phyloP scores from a whole-genome alignment of 2,329 filamentous ascomycete species.

The Trichophaea hybrida region DNA sequence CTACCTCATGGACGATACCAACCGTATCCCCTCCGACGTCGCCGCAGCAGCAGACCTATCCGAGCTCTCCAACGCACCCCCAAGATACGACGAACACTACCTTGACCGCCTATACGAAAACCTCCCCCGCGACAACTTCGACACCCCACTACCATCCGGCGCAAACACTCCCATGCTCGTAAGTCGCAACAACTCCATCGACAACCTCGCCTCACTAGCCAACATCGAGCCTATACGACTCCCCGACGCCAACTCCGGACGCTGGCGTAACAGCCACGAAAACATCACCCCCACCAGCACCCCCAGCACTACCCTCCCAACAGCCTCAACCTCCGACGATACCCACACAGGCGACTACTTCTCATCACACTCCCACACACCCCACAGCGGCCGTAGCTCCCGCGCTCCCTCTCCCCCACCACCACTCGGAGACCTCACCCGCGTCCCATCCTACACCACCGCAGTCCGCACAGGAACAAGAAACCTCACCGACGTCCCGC shows the following conservation, averaged over 20 bases:
- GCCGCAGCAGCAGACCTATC: constrained; percentile 40
- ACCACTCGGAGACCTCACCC: constrained; percentile 46
- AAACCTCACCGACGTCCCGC: constrained; percentile 30
- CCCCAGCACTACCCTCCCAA: constrained; percentile 16
- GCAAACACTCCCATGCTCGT: constrained; percentile 64
- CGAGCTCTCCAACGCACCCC: constrained; percentile 60
- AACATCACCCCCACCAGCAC: constrained; percentile 25
- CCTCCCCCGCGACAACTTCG: constrained; percentile 65
- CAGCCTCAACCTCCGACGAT: constrained; percentile 16
- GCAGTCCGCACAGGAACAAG: constrained; percentile 52
- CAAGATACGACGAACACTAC: constrained; percentile 77
- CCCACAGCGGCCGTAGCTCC: constrained; percentile 15
- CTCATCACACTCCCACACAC: constrained; percentile 13
- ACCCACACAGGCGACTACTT: too few species aligned
- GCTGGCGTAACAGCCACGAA: constrained; percentile 29
- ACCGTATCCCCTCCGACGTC: constrained; percentile 55
- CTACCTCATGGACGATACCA: constrained; percentile 73
- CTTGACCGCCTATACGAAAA: constrained; percentile 85
- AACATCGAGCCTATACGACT: constrained; percentile 29
- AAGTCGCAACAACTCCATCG: constrained; percentile 61
- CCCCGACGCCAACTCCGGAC: constrained; percentile 35
- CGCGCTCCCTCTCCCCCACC: constrained; percentile 19
- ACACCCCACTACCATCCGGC: constrained; percentile 55
- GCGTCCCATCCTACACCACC: constrained; percentile 64
- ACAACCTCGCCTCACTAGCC: constrained; percentile 56